A percentile compares a stretch with the other conserved stretches of the same genome.
Conservation (phyloP, 2,329 filamentous ascomycete species). For the Chrysosporium queenslandicum region DNA sequence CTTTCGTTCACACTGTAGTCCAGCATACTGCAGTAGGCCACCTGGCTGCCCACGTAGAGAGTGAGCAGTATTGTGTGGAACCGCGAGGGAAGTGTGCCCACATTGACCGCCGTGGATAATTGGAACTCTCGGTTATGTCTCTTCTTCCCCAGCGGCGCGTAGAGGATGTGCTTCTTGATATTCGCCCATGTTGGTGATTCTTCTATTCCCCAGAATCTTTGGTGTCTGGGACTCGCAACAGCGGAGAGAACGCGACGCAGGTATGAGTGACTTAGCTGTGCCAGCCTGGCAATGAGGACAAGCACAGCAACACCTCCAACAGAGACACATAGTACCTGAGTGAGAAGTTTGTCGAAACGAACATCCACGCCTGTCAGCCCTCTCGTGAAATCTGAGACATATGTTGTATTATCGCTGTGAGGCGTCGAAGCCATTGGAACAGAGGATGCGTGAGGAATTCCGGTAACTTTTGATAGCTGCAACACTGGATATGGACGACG, state of each 20-base stretch:
- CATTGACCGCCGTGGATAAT: constrained; percentile 55
- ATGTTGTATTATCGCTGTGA: constrained; percentile 27
- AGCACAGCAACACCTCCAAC: constrained; percentile 28
- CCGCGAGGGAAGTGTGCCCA: constrained; percentile 69
- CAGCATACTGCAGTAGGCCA: constrained; percentile 56
- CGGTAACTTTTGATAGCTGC: background rate
- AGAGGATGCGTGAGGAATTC: background rate
- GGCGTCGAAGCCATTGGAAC: background rate
- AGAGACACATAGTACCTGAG: constrained; percentile 33
- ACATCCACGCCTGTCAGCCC: constrained; percentile 33
- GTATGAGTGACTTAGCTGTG: constrained; percentile 37
- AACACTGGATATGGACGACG: background rate
- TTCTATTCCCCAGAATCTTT: constrained; percentile 39
- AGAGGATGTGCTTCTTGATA: constrained; percentile 40
- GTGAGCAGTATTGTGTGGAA: constrained; percentile 62
- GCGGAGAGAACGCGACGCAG: constrained; percentile 37
- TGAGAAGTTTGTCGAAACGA: constrained; percentile 31
- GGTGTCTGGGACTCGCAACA: constrained; percentile 29
- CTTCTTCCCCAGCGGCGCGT: constrained; percentile 60
- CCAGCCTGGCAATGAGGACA: constrained; percentile 34
- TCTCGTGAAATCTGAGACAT: constrained; percentile 34
- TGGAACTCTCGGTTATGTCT: constrained; percentile 68
- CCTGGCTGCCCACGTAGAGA: constrained; percentile 60
- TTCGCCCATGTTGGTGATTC: constrained; percentile 33
- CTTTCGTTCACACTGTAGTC: constrained; percentile 36